Evolutionary conservation across 2,329 filamentous ascomycete genomes (phyloP), one percentile per base, ranked within the genome.

Genomic region (Chrysoporthe deuterocubensis): DNA sequence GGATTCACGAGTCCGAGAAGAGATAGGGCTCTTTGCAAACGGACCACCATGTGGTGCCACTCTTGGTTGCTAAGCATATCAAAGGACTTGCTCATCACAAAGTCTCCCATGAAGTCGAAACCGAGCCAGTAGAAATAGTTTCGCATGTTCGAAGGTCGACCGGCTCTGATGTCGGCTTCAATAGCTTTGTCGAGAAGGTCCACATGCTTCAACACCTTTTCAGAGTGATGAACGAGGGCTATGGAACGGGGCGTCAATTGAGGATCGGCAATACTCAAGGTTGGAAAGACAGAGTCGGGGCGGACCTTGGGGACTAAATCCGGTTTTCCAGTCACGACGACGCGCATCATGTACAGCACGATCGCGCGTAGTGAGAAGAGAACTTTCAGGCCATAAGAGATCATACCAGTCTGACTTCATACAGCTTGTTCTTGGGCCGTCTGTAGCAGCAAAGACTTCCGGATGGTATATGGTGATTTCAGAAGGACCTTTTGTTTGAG

Each of bases 61-160:
- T 73, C 50, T 40, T 73, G 63, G 26, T 73, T 62, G 1, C 66
- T 60, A 34, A 79, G 70, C 76, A 80, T 78, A 34, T 74, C 71
- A 65, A 81, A 81, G 0, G 76, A 75, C 66, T 76, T 75, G 32
- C 76, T 74, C 62, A 81, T 77, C 4, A 75, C 71, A 16, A 81
- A 71, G 40, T 79, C 76, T 2, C 78, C 77, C 74, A 81, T 80
- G 48, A 78, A 72, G 44, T 79, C 75, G 14, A 76, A 76, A 1
- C 69, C 71, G 21, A 78, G 75, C 75, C 75, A 77, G 64, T 73
- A 74, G 32, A 76, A 70, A 1, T 72, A 65, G 43, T 73, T 67
- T 14, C 71, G 69, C 26, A 74, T 62, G 43, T 73, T 69, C 0
- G 70, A 71, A 13, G 68, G 26, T 26, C 65, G 50, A 34, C 66